Evolutionary conservation across 306 rosid species (phyloP).

Genomic region (Acacia acuminata): DNA sequence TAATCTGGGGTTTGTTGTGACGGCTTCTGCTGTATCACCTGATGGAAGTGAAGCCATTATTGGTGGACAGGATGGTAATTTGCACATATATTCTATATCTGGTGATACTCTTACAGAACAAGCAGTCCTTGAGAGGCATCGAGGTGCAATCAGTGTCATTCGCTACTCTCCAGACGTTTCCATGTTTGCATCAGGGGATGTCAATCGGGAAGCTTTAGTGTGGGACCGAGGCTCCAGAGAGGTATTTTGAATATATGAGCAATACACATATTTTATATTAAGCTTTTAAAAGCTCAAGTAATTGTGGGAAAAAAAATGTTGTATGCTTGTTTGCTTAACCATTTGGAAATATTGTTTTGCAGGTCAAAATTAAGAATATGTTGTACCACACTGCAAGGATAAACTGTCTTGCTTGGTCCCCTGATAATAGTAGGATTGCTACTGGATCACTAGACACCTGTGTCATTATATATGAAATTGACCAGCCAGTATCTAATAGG

Average conservation of each 20-base stretch:
- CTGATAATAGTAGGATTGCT: constrained; percentile 77
- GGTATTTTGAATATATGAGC: constrained; percentile 40
- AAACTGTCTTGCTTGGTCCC: constrained; percentile 97
- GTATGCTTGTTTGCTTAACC: constrained; percentile 3
- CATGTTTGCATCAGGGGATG: constrained; percentile 97
- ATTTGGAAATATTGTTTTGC: constrained; percentile 32
- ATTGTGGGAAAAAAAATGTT: background rate
- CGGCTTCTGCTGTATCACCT: constrained; percentile 82
- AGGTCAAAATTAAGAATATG: constrained; percentile 96
- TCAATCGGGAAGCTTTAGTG: constrained; percentile 88
- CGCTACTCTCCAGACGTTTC: constrained; percentile 88
- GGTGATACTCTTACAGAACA: constrained; percentile 83
- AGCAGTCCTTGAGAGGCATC: constrained; percentile 87
- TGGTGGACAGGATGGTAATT: constrained; percentile 92
- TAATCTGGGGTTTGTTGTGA: constrained; percentile 81
- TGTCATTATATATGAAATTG: constrained; percentile 75
- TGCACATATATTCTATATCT: constrained; percentile 69
- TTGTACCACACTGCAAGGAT: constrained; percentile 90
- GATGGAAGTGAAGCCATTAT: constrained; percentile 95
- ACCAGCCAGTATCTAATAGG: constrained; percentile 85
- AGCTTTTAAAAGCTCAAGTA: constrained; percentile 25
- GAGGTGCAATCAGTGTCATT: constrained; percentile 86
- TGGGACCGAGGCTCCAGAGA: constrained; percentile 82
- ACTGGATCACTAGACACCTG: constrained; percentile 92
- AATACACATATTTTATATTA: background rate